Conservation (phyloP, 495 filamentous ascomycete genomes). For the Choiromyces venosus region DNA sequence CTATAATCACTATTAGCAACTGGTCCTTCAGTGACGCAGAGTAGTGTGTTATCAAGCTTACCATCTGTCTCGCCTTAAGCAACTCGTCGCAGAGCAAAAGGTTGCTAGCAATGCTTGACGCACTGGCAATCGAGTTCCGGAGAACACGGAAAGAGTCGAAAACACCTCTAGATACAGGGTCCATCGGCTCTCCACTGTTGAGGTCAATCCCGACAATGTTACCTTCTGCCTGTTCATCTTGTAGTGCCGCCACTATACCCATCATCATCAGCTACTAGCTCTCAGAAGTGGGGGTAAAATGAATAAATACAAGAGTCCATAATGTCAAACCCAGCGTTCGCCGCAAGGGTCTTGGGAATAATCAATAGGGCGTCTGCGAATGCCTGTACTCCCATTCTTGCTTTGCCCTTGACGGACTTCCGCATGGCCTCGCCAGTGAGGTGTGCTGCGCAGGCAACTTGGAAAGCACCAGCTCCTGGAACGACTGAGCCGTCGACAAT, state of each 20-base stretch:
- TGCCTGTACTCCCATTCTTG: slow-evolving; percentile 86
- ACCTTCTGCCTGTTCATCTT: slow-evolving; percentile 79
- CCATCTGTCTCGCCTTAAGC: slow-evolving; percentile 96
- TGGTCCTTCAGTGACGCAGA: background rate
- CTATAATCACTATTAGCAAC: slow-evolving; percentile 7
- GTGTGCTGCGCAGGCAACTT: slow-evolving; percentile 87
- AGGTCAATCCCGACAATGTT: slow-evolving; percentile 83
- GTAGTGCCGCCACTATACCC: slow-evolving; percentile 65
- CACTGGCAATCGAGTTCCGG: slow-evolving; percentile 86
- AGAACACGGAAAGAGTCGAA: slow-evolving; percentile 95
- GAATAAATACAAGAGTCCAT: slow-evolving; percentile 73
- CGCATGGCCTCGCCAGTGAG: slow-evolving; percentile 73
- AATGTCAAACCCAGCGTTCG: slow-evolving; percentile 93
- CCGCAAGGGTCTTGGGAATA: slow-evolving; percentile 94
- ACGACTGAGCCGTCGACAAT: slow-evolving; percentile 95
- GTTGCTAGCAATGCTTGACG: slow-evolving; percentile 91
- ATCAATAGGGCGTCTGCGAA: slow-evolving; percentile 91
- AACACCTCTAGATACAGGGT: slow-evolving; percentile 85
- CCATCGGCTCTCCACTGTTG: slow-evolving; percentile 83
- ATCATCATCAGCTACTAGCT: slow-evolving; percentile 26
- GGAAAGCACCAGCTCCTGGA: slow-evolving; percentile 91
- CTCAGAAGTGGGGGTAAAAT: background rate
- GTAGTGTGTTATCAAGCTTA: slow-evolving; percentile 20
- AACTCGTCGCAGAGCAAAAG: slow-evolving; percentile 94
- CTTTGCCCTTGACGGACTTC: slow-evolving; percentile 91